Percentiles rank a stretch among this genome's conserved stretches.
Conservation (phyloP, 306 rosid genomes). For the Macrotyloma uniflorum region DNA sequence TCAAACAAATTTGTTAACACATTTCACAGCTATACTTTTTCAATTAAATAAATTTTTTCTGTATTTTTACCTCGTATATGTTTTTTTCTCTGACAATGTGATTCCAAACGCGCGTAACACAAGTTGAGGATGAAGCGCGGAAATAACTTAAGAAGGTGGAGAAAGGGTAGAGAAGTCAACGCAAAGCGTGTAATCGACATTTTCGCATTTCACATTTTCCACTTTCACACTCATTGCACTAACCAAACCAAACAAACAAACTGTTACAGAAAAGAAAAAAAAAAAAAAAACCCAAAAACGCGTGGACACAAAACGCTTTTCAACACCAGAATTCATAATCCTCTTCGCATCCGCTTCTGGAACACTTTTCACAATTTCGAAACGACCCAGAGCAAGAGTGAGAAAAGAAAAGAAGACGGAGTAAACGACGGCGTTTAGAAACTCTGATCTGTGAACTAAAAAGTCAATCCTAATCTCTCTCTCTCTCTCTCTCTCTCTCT, state of each 20-base stretch:
- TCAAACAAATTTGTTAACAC: no score
- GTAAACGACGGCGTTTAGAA: slow-evolving; percentile 41
- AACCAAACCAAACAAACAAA: not conserved
- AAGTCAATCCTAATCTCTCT: slow-evolving; percentile 13
- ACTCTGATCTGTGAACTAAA: not conserved
- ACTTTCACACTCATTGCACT: not conserved
- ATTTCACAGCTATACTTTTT: no score
- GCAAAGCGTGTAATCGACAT: not conserved
- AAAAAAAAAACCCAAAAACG: not conserved
- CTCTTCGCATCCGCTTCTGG: slow-evolving; percentile 35
- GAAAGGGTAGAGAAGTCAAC: slow-evolving; percentile 26
- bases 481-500: no score
- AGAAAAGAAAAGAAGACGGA: not conserved
- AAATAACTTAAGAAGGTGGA: not conserved
- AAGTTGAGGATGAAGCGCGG: no score
- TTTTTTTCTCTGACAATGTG: no score
- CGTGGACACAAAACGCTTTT: slow-evolving; percentile 33
- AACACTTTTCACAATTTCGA: not conserved
- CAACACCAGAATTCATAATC: slow-evolving; percentile 14
- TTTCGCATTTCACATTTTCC: not conserved
- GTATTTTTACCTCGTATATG: no score
- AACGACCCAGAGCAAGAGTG: not conserved
- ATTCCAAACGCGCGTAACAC: no score
- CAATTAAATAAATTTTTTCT: no score
- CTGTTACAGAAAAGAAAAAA: not conserved